phyloP scores from a whole-genome alignment of 257 asterid genomes.

The Gardenia jasminoides region DNA sequence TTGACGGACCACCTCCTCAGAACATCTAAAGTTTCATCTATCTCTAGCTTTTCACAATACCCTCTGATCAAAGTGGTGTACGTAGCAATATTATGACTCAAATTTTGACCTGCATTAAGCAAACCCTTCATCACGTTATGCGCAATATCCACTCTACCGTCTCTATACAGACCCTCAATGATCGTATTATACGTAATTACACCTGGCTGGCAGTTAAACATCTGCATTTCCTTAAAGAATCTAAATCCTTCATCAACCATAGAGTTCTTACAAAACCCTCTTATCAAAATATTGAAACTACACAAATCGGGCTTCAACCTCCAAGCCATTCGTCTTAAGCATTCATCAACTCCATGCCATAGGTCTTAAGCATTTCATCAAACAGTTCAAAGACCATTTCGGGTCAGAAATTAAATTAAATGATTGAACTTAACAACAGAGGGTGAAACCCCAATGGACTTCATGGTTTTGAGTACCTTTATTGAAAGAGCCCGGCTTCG shows the following conservation, averaged over 20 bases:
- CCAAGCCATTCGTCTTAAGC: no score
- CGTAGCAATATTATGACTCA: conserved; percentile 71
- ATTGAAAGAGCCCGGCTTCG: conserved; percentile 67
- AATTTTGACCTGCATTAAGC: conserved; percentile 47
- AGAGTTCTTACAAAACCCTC: conserved; percentile 75
- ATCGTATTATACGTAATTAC: conserved; percentile 68
- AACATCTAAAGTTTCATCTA: conserved; percentile 49
- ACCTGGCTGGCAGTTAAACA: conserved; percentile 52
- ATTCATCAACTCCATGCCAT: conserved; percentile 61
- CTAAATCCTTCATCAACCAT: conserved; percentile 68
- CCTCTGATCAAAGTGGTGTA: conserved; percentile 91
- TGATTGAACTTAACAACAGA: conserved; percentile 67
- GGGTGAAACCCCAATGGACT: conserved; percentile 65
- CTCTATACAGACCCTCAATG: conserved; percentile 78
- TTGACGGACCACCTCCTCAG: conserved; percentile 49
- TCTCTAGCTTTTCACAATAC: conserved; percentile 57
- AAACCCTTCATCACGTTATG: conserved; percentile 65
- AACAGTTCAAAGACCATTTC: conserved; percentile 56
- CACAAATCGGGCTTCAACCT: conserved; percentile 72
- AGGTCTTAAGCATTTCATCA: conserved; percentile 85
- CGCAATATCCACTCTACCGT: conserved; percentile 62
- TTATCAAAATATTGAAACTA: conserved; percentile 68
- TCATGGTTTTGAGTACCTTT: conserved; percentile 58
- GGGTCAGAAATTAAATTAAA: no score
- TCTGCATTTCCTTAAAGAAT: conserved; percentile 76